Evolutionary conservation across 345 rosid species (phyloP).

Genomic region (Hevea brasiliensis): DNA sequence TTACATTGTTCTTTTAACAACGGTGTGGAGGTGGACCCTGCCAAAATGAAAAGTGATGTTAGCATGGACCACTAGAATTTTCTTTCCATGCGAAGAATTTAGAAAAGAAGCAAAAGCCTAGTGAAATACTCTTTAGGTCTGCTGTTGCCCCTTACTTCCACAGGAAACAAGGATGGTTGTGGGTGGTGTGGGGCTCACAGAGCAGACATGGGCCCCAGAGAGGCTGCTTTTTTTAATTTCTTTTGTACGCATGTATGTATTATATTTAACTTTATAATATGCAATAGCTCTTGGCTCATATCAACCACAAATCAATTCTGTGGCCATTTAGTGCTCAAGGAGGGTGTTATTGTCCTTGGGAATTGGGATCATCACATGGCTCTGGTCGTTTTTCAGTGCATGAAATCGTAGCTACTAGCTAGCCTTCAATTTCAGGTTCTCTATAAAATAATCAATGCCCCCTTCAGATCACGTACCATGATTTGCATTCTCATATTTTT

Average conservation of each 20-base stretch:
- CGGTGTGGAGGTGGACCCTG: background rate
- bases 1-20: background rate
- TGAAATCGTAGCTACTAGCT: no score
- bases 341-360: constrained; percentile 3
- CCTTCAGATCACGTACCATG: no score
- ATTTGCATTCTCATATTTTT: no score
- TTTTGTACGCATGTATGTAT: no score
- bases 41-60: background rate
- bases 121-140: constrained; percentile 2
- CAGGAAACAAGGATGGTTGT: no score
- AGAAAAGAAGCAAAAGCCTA: constrained; percentile 14
- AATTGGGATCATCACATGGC: background rate
- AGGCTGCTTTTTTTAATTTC: background rate
- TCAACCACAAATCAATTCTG: constrained; percentile 22
- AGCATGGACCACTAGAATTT: constrained; percentile 8
- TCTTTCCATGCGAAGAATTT: background rate
- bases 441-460: no score
- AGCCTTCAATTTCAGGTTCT: no score
- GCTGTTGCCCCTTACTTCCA: background rate
- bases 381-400: no score
- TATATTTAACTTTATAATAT: constrained; percentile 8
- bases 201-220: no score
- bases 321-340: constrained; percentile 4
- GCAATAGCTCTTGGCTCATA: background rate
- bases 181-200: background rate